Evolutionary conservation across 352 stramenopile genomes (phyloP).

Genomic region (Thalassiosira mediterranea): DNA sequence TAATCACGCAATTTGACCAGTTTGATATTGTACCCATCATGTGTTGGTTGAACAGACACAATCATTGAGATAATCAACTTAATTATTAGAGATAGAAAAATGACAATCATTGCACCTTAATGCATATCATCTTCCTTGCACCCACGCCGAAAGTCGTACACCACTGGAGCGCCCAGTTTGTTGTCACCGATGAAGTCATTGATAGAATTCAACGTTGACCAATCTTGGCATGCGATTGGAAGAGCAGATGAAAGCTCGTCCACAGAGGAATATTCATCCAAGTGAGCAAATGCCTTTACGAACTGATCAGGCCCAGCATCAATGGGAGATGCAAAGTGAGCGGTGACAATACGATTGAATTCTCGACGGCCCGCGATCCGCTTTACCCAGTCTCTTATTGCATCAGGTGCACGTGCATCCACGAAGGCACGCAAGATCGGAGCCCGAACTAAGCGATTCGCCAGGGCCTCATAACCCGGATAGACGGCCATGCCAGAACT

Average conservation of each 20-base stretch:
- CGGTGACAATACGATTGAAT: conserved; percentile 70
- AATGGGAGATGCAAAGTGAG: conserved; percentile 71
- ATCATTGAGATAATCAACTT: background rate
- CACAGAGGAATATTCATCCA: conserved; percentile 3
- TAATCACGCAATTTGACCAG: background rate
- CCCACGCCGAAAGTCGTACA: conserved; percentile 56
- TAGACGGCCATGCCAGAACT: conserved; percentile 18
- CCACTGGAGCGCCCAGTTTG: conserved; percentile 54
- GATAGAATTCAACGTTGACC: conserved; percentile 58
- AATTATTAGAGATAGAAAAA: background rate
- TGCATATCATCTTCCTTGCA: conserved; percentile 26
- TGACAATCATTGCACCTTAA: background rate
- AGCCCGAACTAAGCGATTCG: conserved; percentile 56
- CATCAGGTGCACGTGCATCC: conserved; percentile 58
- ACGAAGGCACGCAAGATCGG: conserved; percentile 66
- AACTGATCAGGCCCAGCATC: conserved; percentile 48
- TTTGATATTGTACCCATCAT: background rate
- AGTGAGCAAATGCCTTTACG: conserved; percentile 46
- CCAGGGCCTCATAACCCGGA: conserved; percentile 60
- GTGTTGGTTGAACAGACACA: too few relatives aligned
- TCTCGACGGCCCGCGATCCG: conserved; percentile 30
- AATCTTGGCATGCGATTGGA: conserved; percentile 65
- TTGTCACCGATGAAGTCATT: conserved; percentile 65
- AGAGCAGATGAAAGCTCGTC: conserved; percentile 14
- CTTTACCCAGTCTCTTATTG: conserved; percentile 51